Percentiles rank a stretch among this genome's conserved stretches.
phyloP scores from a whole-genome alignment of 2,329 filamentous ascomycete genomes.

The Metarhizium guizhouense region DNA sequence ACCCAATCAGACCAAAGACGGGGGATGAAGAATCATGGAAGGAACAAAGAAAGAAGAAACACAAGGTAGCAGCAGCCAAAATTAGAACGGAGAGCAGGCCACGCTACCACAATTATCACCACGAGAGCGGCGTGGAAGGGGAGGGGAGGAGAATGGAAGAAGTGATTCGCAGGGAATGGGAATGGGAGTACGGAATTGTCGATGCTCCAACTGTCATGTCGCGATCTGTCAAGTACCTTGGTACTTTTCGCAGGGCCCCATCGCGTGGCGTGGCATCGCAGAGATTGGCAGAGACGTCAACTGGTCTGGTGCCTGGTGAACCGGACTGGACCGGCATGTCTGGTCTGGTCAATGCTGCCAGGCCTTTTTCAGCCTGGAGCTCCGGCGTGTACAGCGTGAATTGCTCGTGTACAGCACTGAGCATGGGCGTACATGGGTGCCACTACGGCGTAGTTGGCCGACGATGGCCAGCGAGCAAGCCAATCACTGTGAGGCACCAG shows the following conservation, averaged over 20 bases:
- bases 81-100: neutral
- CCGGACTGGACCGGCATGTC: too few relatives aligned
- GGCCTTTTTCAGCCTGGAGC: too few relatives aligned
- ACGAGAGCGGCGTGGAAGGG: neutral
- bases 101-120: neutral
- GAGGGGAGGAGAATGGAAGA: neutral
- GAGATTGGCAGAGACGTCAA: neutral
- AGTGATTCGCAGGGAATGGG: neutral
- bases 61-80: neutral
- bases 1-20: neutral
- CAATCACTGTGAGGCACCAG: too few relatives aligned
- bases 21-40: neutral
- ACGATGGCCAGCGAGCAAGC: too few relatives aligned
- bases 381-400: too few relatives aligned
- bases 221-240: conserved; percentile 12
- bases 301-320: neutral
- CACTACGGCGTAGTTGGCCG: too few relatives aligned
- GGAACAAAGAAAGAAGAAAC: neutral
- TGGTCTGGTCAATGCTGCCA: too few relatives aligned
- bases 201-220: neutral
- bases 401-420: too few relatives aligned
- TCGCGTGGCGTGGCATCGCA: neutral
- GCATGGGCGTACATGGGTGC: too few relatives aligned
- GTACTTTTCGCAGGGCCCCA: neutral
- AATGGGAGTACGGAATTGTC: neutral